A percentile compares a stretch with the other conserved stretches of the same genome.
Conservation (phyloP, 495 filamentous ascomycete species). For the Tirmania nivea region DNA sequence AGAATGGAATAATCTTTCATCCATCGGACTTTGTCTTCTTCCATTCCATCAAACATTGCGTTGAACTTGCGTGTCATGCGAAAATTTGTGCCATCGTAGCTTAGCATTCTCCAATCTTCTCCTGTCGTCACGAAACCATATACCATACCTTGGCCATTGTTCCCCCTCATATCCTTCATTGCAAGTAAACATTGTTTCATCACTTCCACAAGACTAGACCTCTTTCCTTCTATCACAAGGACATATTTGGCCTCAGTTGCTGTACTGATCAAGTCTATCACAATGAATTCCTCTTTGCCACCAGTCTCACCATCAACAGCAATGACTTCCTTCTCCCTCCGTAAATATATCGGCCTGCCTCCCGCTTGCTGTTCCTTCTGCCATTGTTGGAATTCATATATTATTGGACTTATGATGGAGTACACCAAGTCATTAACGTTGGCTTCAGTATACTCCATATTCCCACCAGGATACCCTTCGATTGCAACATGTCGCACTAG, state of each 20-base stretch:
- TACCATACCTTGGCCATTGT: background rate
- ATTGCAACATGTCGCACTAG: constrained; percentile 3
- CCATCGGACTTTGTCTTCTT: background rate
- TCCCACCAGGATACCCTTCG: constrained; percentile 6
- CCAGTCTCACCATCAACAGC: constrained; percentile 1
- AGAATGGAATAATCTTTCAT: background rate
- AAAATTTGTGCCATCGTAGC: constrained; percentile 1
- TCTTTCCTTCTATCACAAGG: constrained; percentile 4
- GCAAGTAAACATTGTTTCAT: constrained; percentile 5
- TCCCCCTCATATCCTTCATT: constrained; percentile 4
- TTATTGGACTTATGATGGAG: constrained; percentile 4
- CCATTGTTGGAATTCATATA: constrained; percentile 2
- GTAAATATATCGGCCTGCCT: background rate
- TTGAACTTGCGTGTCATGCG: background rate
- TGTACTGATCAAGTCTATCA: constrained; percentile 2
- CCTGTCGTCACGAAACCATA: constrained; percentile 8
- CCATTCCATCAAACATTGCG: background rate
- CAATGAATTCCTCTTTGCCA: constrained; percentile 1
- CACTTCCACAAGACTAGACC: constrained; percentile 1
- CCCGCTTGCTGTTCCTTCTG: background rate
- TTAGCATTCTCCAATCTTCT: constrained; percentile 1
- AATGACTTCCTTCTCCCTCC: constrained; percentile 4
- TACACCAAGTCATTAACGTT: constrained; percentile 3
- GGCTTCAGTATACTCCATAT: constrained; percentile 2
- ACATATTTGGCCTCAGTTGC: background rate